Evolutionary conservation across 345 rosid species (phyloP), one percentile per base, ranked within the genome.

Genomic region (Citrus unshiu): DNA sequence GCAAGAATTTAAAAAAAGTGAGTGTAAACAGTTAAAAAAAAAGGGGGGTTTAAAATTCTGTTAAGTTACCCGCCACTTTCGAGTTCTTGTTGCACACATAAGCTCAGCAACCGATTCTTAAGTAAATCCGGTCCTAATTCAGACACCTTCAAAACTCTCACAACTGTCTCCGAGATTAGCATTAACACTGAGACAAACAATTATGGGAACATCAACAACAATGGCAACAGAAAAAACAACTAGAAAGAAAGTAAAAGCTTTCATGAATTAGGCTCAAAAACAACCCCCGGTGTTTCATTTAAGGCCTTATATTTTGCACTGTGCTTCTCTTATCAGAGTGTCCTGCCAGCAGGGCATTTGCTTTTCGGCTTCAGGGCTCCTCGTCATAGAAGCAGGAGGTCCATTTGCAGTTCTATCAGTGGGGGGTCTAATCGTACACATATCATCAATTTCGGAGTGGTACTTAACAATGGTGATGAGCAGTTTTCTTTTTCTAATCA

Each of bases 361-460:
- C 16, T 67, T 54, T 60, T 29, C 73, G 54, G 78, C 80, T 81
- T 39, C 69, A 32, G 70, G 80, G 83, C 22, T 32, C 73, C 85
- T 81, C 80, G 76, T 59, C 29, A 74, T 72, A 46, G 58, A 54
- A 77, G 80, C 87, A 81, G 71, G 83, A 81, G 83, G 73, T 70
- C 79, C 65, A 56, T 43, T 35, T 58, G 77, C 29, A 49, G 65
- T 70, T 30, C 14, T 34, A n/a, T 27, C 1, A 3, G 12, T 5
- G 7, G 12, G 40, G 29, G 29, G 13, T 30, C 10, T 54, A 7
- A 9, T 51, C 32, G 9, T 70, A 25, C 6, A 29, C n/a, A 35
- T 25, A 43, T 8, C 27, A 22, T 54, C 27, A 7, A 9, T 14
- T 40, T 9, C 8, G 21, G 21, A 43, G 54, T 13, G 9, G 29